A percentile compares a stretch with the other conserved stretches of the same genome.
Conservation (phyloP, 2,329 filamentous ascomycete species). For the Neofusicoccum umdonicola region DNA sequence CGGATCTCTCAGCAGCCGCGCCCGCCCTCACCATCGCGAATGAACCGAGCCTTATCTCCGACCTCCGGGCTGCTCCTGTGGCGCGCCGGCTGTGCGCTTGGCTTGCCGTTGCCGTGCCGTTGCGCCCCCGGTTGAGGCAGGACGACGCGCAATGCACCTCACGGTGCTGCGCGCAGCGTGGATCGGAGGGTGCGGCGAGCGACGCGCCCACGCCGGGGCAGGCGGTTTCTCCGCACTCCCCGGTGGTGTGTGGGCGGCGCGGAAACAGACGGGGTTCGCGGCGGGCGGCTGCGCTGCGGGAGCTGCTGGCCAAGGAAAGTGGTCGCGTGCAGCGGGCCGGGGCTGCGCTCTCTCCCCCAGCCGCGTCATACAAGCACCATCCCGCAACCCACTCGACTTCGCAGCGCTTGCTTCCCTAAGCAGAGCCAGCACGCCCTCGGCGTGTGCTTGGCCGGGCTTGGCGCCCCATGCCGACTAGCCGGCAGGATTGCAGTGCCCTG, state of each 20-base stretch:
- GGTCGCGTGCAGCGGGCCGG: background rate
- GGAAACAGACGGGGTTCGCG: too few relatives aligned
- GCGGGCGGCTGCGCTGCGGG: too few relatives aligned
- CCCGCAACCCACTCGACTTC: background rate
- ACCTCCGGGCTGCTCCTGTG: background rate
- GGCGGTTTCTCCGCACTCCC: background rate
- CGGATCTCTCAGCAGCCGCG: background rate
- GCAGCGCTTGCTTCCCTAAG: background rate
- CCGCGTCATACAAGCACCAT: background rate
- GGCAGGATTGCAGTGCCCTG: background rate
- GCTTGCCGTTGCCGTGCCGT: background rate
- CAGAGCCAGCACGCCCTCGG: background rate
- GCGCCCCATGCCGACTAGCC: constrained; percentile 8
- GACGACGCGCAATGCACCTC: background rate
- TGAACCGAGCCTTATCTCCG: background rate
- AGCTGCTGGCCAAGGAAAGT: background rate
- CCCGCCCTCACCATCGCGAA: background rate
- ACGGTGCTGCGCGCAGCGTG: background rate
- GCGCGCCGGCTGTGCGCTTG: background rate
- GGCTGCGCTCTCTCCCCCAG: background rate
- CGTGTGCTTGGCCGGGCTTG: background rate
- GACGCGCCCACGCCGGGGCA: too few relatives aligned
- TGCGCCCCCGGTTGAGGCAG: background rate
- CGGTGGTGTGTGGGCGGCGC: background rate
- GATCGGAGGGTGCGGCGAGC: background rate